Evolutionary conservation across 768 basidiomycete species (phyloP), one percentile per base, ranked within the genome.

Genomic region (Tylopilus sp.): DNA sequence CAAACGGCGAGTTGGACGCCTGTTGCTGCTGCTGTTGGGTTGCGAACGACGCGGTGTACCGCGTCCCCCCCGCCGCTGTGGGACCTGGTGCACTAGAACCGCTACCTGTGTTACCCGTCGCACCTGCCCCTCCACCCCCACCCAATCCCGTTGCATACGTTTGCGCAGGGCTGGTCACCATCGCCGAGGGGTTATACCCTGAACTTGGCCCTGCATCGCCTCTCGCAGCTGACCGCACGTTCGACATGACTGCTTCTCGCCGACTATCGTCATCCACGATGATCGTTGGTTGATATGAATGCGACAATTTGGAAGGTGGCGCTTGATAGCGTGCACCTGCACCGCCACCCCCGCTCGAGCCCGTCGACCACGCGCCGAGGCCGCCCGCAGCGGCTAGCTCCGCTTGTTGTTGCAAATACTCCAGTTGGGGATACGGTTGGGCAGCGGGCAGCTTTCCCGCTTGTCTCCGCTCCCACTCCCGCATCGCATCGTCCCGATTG

Each of bases 381-480:
- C 86, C 86, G 13, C 82, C 78, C 0, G 81, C 71, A 20, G 83
- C 79, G 2, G 81, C 88, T 59, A 91, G 74, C 69, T 91, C 91
- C 1, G 92, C 95, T 65, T 98, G 95, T 67, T 97, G 93, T 58
- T 95, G 91, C 44, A 98, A 71, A 64, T 81, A 91, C 66, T 95
- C 94, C 30, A 98, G 76, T 62, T 94, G 92, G 6, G 89, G 92
- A 61, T 95, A 93, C 22, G 86, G 85, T 62, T 86, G 83, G 15
- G 83, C 80, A n/a, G 82, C 81, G 12, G 75, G 70, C 1, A 81
- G 77, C 60, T 86, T 87, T 17, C 86, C 90, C 11, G 83, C 72
- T 64, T 93, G 89, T 55, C 94, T 75, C 57, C 93, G 72, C 70
- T 98, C 97, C 95, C 95, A 98, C 71, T 98, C 95, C 39, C 87